Percentiles rank a stretch among this genome's conserved stretches.
Evolutionary conservation across 1,284 basidiomycete genomes (phyloP).

Genomic region (Rhodofomes roseus): DNA sequence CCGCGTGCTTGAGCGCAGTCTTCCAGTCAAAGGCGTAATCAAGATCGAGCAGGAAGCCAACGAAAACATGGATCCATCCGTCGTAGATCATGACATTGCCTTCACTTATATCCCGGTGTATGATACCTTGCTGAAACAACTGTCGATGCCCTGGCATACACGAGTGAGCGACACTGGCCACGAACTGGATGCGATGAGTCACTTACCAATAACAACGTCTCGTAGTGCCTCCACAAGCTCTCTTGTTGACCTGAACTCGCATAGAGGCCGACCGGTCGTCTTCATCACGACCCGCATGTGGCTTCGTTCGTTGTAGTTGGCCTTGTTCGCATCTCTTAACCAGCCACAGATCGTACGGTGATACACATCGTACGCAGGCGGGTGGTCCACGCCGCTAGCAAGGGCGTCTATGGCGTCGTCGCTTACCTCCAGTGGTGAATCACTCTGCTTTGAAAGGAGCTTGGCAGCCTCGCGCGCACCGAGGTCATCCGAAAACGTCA

Average conservation of each 20-base stretch:
- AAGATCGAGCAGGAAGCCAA: conserved; percentile 9
- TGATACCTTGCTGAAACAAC: neutral
- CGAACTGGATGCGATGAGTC: neutral
- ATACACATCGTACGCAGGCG: neutral
- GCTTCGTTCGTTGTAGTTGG: conserved; percentile 8
- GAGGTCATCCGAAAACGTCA: neutral
- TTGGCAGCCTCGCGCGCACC: neutral
- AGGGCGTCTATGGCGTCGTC: neutral
- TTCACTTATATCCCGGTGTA: conserved; percentile 14
- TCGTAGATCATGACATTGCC: conserved; percentile 11
- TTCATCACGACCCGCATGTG: conserved; percentile 15
- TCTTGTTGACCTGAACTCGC: conserved; percentile 5
- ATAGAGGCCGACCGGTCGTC: conserved; percentile 10
- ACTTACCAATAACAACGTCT: conserved; percentile 13
- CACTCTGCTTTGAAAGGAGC: neutral
- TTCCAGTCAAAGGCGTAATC: conserved; percentile 9
- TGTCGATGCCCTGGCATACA: conserved; percentile 5
- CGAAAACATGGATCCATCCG: neutral
- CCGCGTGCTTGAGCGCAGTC: neutral
- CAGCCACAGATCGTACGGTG: neutral
- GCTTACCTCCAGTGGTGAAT: neutral
- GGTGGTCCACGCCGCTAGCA: neutral
- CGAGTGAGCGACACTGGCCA: neutral
- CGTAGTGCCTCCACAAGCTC: conserved; percentile 7
- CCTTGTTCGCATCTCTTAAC: neutral